A percentile compares a stretch with the other conserved stretches of the same genome.
These are phyloP conservation scores for Colletotrichum sidae DNA, from an alignment of 2,329 filamentous ascomycete genomes.

Conservation along the genomic window DNA sequence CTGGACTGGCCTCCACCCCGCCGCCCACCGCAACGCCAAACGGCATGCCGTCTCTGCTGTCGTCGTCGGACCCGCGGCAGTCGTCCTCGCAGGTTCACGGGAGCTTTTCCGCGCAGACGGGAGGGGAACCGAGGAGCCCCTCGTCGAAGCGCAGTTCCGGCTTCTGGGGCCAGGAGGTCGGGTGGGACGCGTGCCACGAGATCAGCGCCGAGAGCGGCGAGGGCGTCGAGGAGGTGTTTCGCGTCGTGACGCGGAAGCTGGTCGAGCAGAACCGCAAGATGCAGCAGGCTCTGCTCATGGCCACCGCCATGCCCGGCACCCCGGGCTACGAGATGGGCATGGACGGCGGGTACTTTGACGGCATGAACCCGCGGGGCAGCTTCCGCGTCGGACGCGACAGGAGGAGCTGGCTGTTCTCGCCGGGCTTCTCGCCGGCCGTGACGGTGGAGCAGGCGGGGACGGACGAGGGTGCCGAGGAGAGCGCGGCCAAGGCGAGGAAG, in stretches of 20 bases:
- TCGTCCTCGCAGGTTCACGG: slow-evolving; percentile 32
- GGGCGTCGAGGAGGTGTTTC: slow-evolving; percentile 96
- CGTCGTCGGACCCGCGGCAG: slow-evolving; percentile 40
- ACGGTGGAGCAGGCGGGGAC: slow-evolving; percentile 57
- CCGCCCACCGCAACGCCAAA: slow-evolving; percentile 69
- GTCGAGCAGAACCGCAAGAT: slow-evolving; percentile 74
- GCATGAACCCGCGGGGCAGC: slow-evolving; percentile 59
- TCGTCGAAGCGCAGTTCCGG: slow-evolving; percentile 76
- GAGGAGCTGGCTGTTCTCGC: slow-evolving; percentile 69
- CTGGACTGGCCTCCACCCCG: slow-evolving; percentile 74
- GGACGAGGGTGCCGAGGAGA: slow-evolving; percentile 40
- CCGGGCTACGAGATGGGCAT: slow-evolving; percentile 58
- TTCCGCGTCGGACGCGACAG: slow-evolving; percentile 69
- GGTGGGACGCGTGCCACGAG: slow-evolving; percentile 98
- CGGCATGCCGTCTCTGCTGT: slow-evolving; percentile 44
- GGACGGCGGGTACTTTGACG: slow-evolving; percentile 65
- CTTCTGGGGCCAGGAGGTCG: slow-evolving; percentile 92
- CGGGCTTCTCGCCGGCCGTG: slow-evolving; percentile 63
- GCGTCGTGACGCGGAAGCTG: slow-evolving; percentile 73
- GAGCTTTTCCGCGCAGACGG: slow-evolving; percentile 47
- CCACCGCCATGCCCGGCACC: slow-evolving; percentile 62
- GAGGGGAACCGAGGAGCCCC: slow-evolving; percentile 67
- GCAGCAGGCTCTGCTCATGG: slow-evolving; percentile 68
- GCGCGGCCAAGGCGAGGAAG: slow-evolving; percentile 38
- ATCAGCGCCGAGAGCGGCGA: slow-evolving; percentile 94